Percentiles rank a stretch among this genome's conserved stretches.
Conservation (phyloP, 139 green algal species). For the Pleodorina starrii region DNA sequence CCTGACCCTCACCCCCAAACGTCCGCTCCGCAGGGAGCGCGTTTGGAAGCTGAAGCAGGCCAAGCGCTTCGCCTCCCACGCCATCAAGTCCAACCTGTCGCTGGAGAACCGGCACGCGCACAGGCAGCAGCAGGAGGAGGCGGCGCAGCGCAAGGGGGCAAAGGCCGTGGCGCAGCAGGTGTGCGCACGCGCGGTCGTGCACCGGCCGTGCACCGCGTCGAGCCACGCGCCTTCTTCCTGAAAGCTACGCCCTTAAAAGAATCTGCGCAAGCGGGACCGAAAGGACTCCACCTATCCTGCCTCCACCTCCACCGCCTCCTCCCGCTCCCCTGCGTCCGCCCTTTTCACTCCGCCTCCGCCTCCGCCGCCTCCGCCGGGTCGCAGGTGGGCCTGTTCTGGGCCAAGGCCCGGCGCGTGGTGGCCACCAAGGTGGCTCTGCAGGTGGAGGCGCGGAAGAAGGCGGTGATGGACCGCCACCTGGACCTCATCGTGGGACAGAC, state of each 20-base stretch:
- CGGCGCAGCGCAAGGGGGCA: constrained; percentile 65
- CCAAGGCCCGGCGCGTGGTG: constrained; percentile 92
- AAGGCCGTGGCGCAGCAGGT: constrained; percentile 66
- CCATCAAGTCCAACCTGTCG: constrained; percentile 79
- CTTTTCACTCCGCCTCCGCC: neutral
- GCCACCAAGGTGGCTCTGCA: constrained; percentile 86
- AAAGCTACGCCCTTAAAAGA: too few species aligned
- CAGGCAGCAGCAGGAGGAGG: constrained; percentile 71
- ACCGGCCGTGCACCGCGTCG: too few species aligned
- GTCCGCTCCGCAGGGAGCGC: constrained; percentile 55
- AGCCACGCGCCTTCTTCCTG: too few species aligned
- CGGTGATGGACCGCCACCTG: constrained; percentile 87
- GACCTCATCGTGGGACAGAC: constrained; percentile 96
- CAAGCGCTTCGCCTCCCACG: constrained; percentile 72
- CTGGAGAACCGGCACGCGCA: constrained; percentile 77
- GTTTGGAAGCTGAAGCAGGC: constrained; percentile 76
- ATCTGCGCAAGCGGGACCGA: too few species aligned
- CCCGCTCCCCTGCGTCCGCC: neutral
- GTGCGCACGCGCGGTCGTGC: too few species aligned
- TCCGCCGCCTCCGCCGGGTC: neutral
- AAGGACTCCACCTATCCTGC: too few species aligned
- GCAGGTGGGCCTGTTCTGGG: constrained; percentile 91
- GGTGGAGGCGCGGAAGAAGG: constrained; percentile 78
- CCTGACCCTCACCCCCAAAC: too few species aligned
- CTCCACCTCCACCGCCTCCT: too few species aligned